These are phyloP conservation scores for Phytophthora pini DNA, from an alignment of 352 stramenopile species.

Conservation along the genomic window DNA sequence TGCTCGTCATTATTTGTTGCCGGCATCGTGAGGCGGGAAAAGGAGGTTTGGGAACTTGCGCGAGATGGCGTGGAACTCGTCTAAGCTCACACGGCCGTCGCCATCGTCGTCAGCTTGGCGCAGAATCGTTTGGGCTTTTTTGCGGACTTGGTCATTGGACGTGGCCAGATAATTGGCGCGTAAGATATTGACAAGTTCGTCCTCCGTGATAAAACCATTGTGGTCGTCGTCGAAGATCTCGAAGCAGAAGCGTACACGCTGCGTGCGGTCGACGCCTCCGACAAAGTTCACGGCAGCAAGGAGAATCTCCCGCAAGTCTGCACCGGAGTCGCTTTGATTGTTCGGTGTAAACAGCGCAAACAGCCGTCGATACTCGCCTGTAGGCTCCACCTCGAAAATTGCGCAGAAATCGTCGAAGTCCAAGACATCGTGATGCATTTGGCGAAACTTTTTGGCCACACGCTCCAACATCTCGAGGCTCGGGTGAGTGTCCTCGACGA, in stretches of 20 bases:
- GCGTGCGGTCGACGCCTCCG: conserved; percentile 62
- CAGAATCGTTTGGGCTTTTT: conserved; percentile 89
- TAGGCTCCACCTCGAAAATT: conserved; percentile 89
- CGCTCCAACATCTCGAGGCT: conserved; percentile 69
- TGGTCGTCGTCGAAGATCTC: conserved; percentile 95
- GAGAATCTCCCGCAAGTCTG: conserved; percentile 92
- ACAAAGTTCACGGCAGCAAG: conserved; percentile 93
- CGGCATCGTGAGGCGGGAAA: conserved; percentile 70
- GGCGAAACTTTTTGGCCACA: conserved; percentile 61
- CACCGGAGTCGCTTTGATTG: conserved; percentile 64
- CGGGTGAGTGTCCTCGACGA: conserved; percentile 72
- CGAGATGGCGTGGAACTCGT: conserved; percentile 88
- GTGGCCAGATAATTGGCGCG: conserved; percentile 90
- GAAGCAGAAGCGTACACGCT: conserved; percentile 94
- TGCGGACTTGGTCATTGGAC: conserved; percentile 72
- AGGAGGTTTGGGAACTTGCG: conserved; percentile 93
- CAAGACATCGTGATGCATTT: conserved; percentile 60
- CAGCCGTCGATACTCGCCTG: conserved; percentile 87
- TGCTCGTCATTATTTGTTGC: conserved; percentile 7
- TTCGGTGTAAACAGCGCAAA: conserved; percentile 87
- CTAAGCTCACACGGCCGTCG: conserved; percentile 76
- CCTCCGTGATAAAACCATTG: conserved; percentile 89
- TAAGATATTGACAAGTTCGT: conserved; percentile 93
- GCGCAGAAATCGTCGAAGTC: conserved; percentile 86
- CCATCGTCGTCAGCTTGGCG: conserved; percentile 84